Percentiles rank a stretch among this genome's conserved stretches.
Evolutionary conservation across 805 yeast genomes (phyloP).

Genomic region (Candida hispaniensis): DNA sequence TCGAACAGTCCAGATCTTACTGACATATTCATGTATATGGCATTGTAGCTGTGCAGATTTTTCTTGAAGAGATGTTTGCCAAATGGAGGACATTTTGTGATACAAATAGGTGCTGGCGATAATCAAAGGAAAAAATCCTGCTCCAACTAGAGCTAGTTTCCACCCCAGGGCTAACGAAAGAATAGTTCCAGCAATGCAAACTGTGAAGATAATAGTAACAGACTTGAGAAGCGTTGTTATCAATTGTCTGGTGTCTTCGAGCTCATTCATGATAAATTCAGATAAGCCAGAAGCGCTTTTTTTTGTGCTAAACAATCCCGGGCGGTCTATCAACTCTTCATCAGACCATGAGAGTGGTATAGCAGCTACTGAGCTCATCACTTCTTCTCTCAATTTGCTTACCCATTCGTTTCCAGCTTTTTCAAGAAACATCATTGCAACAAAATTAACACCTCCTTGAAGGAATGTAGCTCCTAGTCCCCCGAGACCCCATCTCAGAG

Average conservation of each 20-base stretch:
- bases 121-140: constrained; percentile 63
- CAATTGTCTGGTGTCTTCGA: constrained; percentile 61
- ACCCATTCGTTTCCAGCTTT: too few relatives aligned
- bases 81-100: constrained; percentile 39
- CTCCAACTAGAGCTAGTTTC: constrained; percentile 75
- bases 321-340: too few relatives aligned
- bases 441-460: constrained; percentile 50
- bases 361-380: too few relatives aligned
- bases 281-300: constrained; percentile 41
- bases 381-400: too few relatives aligned
- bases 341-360: too few relatives aligned
- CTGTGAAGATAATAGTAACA: constrained; percentile 40
- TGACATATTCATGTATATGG: constrained; percentile 40
- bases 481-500: constrained; percentile 54
- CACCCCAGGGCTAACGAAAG: constrained; percentile 81
- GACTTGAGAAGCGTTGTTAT: constrained; percentile 53
- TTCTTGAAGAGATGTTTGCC: constrained; percentile 52
- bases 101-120: constrained; percentile 41
- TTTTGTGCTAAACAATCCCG: too few relatives aligned
- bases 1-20: constrained; percentile 53
- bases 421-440: constrained; percentile 41
- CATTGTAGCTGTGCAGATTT: constrained; percentile 20
- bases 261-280: constrained; percentile 66
- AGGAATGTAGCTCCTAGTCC: constrained; percentile 50
- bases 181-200: constrained; percentile 48